phyloP scores from a whole-genome alignment of 345 rosid genomes.

The Lepidium sativum region DNA sequence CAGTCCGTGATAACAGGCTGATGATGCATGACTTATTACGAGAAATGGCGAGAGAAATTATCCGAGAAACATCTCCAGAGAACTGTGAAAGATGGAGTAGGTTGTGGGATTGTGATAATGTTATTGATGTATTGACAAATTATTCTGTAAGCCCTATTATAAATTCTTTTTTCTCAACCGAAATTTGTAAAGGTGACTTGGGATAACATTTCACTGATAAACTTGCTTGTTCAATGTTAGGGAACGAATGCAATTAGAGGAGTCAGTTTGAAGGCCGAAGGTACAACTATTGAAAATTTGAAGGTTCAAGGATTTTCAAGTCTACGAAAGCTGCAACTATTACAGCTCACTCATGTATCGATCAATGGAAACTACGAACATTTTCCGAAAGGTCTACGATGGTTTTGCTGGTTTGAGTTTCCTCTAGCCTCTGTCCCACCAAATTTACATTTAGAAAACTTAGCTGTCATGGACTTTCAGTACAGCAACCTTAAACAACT shows the following conservation, averaged over 20 bases:
- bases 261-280: background rate
- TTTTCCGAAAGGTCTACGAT: background rate
- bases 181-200: background rate
- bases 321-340: background rate
- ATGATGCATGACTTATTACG: constrained; percentile 26
- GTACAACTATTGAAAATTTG: background rate
- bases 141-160: background rate
- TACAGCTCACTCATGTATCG: background rate
- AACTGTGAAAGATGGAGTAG: constrained; percentile 14
- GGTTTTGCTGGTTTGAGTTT: background rate
- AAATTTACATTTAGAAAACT: background rate
- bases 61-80: background rate
- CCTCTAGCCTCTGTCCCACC: background rate
- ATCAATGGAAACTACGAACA: background rate
- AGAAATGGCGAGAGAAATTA: constrained; percentile 30
- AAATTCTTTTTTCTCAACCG: background rate
- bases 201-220: background rate
- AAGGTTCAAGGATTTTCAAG: background rate
- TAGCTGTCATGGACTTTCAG: constrained; percentile 12
- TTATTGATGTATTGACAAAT: constrained; percentile 3
- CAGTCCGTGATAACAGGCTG: background rate
- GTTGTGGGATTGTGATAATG: constrained; percentile 14
- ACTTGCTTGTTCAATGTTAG: constrained; percentile 1
- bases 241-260: constrained; percentile 7
- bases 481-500: background rate